These are phyloP conservation scores for Posidonia oceanica DNA, from an alignment of 116 monocot genomes.

Conservation along the genomic window DNA sequence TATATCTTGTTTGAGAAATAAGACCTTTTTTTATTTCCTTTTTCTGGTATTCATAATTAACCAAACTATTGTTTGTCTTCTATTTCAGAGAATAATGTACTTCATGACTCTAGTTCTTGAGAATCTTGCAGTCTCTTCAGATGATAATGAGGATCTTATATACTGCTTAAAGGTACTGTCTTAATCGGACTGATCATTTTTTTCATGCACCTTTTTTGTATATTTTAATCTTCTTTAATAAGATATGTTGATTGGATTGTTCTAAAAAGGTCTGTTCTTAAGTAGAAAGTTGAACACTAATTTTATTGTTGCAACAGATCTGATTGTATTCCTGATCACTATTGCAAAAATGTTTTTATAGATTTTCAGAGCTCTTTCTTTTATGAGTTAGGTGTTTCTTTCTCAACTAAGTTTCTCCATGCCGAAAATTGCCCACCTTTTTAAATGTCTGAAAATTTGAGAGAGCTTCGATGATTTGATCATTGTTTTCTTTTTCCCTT, in stretches of 20 bases:
- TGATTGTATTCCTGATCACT: background rate
- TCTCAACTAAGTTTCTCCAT: no score
- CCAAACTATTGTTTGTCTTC: background rate
- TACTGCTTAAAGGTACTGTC: slow-evolving; percentile 84
- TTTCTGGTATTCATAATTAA: background rate
- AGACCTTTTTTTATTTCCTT: background rate
- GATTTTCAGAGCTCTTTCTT: no score
- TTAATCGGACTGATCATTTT: background rate
- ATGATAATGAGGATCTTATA: slow-evolving; percentile 86
- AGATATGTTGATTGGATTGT: background rate
- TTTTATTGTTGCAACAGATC: background rate
- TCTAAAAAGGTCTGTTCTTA: background rate
- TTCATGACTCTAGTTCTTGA: slow-evolving; percentile 82
- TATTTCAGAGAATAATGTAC: slow-evolving; percentile 88
- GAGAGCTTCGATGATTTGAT: background rate
- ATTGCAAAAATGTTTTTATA: no score
- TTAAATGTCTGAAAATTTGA: background rate
- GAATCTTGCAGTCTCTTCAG: slow-evolving; percentile 85
- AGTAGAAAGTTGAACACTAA: background rate
- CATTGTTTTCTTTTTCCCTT: background rate
- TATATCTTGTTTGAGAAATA: background rate
- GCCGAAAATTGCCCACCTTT: no score
- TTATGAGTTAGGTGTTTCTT: no score
- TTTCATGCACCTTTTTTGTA: background rate
- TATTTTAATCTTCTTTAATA: background rate